phyloP scores from a whole-genome alignment of 306 rosid species.

The Quercus engelmannii region DNA sequence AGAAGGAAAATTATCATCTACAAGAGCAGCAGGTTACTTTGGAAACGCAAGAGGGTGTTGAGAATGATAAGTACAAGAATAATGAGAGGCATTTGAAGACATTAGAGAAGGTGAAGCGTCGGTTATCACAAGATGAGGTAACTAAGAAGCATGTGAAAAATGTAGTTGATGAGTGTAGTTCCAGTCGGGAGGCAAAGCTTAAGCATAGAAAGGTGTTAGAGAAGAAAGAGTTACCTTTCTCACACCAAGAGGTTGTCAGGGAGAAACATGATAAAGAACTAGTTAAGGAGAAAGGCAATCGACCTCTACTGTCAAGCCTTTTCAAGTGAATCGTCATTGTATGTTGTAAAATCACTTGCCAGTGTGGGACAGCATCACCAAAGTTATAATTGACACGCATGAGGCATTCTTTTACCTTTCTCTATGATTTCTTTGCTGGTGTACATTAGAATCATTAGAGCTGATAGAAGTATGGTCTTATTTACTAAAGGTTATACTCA shows the following conservation, averaged over 20 bases:
- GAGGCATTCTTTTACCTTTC: neutral
- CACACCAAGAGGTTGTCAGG: slow-evolving; percentile 7
- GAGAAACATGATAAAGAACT: slow-evolving; percentile 12
- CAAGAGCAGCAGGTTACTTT: slow-evolving; percentile 18
- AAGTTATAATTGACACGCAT: neutral
- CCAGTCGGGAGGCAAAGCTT: slow-evolving; percentile 11
- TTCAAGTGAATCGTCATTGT: slow-evolving; percentile 28
- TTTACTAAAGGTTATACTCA: neutral
- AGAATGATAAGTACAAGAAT: slow-evolving; percentile 10
- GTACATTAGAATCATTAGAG: neutral
- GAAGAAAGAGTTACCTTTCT: slow-evolving; percentile 11
- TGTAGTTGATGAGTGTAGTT: slow-evolving; percentile 13
- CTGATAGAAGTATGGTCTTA: neutral
- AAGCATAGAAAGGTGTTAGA: slow-evolving; percentile 1
- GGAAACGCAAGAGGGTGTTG: slow-evolving; percentile 11
- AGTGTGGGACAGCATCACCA: neutral
- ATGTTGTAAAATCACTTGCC: neutral
- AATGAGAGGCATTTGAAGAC: slow-evolving; percentile 19
- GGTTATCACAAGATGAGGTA: neutral
- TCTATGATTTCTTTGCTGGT: neutral
- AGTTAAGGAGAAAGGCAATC: slow-evolving; percentile 15
- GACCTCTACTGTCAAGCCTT: slow-evolving; percentile 41
- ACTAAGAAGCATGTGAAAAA: slow-evolving; percentile 19
- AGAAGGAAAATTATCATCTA: slow-evolving; percentile 6
- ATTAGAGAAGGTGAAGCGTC: slow-evolving; percentile 5